These are phyloP conservation scores for Alternaria brassicicola DNA, from an alignment of 2,329 filamentous ascomycete species.

Conservation along the genomic window DNA sequence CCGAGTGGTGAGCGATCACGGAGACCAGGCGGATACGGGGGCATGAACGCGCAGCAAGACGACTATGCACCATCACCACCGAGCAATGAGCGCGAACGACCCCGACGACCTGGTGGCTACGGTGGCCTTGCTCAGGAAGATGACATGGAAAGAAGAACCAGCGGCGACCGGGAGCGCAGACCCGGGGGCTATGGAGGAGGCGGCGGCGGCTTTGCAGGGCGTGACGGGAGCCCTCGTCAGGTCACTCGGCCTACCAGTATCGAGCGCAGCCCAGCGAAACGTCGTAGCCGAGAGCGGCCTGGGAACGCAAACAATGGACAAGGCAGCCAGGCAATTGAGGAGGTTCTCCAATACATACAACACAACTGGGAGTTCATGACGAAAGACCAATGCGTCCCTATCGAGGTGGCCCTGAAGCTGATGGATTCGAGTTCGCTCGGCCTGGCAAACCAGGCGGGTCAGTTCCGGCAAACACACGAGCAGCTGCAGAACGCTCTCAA, in stretches of 20 bases:
- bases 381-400: slow-evolving; percentile 83
- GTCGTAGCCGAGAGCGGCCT: slow-evolving; percentile 51
- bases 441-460: slow-evolving; percentile 82
- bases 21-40: slow-evolving; percentile 43
- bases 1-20: slow-evolving; percentile 39
- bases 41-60: slow-evolving; percentile 27
- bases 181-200: slow-evolving; percentile 48
- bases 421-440: slow-evolving; percentile 94
- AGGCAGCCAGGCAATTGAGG: slow-evolving; percentile 54
- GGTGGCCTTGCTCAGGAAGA: slow-evolving; percentile 40
- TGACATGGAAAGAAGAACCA: slow-evolving; percentile 28
- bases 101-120: slow-evolving; percentile 33
- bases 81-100: slow-evolving; percentile 24
- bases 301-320: slow-evolving; percentile 44
- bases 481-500: slow-evolving; percentile 94
- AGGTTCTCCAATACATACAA: slow-evolving; percentile 81
- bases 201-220: slow-evolving; percentile 36
- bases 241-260: slow-evolving; percentile 49
- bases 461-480: slow-evolving; percentile 82
- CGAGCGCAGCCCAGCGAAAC: slow-evolving; percentile 50
- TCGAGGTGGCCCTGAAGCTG: slow-evolving; percentile 92
- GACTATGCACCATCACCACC: slow-evolving; percentile 23
- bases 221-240: slow-evolving; percentile 33
- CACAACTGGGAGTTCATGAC: slow-evolving; percentile 93
- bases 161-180: slow-evolving; percentile 26